These are phyloP conservation scores for Pterocarpus santalinus DNA, from an alignment of 306 rosid species.

Conservation along the genomic window DNA sequence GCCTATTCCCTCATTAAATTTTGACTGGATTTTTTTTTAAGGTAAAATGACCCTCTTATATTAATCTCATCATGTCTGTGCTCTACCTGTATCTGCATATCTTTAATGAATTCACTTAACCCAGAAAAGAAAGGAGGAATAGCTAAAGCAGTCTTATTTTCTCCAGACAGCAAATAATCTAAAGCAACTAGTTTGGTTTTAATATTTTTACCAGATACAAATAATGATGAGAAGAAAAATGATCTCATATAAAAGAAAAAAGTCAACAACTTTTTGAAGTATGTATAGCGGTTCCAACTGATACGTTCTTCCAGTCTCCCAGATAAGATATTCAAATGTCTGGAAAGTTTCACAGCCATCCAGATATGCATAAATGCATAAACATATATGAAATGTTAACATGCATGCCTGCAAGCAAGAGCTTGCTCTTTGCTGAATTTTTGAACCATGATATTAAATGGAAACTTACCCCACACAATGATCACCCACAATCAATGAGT, in stretches of 20 bases:
- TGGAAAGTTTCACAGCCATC: conserved; percentile 32
- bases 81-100: conserved; percentile 14
- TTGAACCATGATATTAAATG: conserved; percentile 11
- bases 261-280: conserved; percentile 11
- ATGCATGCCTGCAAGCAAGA: conserved; percentile 6
- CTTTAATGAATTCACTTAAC: conserved; percentile 1
- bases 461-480: conserved; percentile 93
- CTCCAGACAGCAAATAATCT: conserved; percentile 8
- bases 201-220: not conserved
- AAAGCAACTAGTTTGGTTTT: not conserved
- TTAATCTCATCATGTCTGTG: conserved; percentile 23
- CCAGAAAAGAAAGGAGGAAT: conserved; percentile 7
- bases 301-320: conserved; percentile 30
- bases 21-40: conserved; percentile 2
- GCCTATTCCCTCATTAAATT: conserved; percentile 27
- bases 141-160: conserved; percentile 16
- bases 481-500: conserved; percentile 88
- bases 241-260: not conserved
- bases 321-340: conserved; percentile 14
- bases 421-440: conserved; percentile 2
- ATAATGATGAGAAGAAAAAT: not conserved
- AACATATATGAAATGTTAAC: not conserved
- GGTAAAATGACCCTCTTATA: conserved; percentile 16
- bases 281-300: conserved; percentile 14
- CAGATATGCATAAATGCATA: conserved; percentile 35